These are phyloP conservation scores for Prinsepia uniflora DNA, from an alignment of 306 rosid species.

Conservation along the genomic window DNA sequence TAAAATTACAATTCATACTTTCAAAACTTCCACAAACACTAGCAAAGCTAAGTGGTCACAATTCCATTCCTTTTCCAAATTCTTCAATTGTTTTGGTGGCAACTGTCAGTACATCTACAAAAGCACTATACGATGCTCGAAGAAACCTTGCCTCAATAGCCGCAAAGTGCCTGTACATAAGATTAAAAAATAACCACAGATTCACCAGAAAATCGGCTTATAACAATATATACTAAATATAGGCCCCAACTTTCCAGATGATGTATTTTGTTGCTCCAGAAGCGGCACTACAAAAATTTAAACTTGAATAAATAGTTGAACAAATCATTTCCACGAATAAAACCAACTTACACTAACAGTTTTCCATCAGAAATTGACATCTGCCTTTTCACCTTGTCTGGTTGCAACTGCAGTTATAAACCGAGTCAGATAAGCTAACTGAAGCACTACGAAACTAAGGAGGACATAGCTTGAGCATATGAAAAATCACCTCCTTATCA, in stretches of 20 bases:
- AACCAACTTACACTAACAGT: conserved; percentile 61
- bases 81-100: conserved; percentile 86
- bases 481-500: conserved; percentile 69
- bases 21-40: neutral
- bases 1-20: conserved; percentile 12
- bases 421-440: conserved; percentile 16
- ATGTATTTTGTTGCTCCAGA: neutral
- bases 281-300: neutral
- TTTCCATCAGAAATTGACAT: conserved; percentile 64
- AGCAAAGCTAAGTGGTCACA: conserved; percentile 26
- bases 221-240: neutral
- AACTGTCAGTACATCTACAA: conserved; percentile 65
- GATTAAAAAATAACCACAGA: neutral
- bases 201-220: neutral
- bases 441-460: neutral
- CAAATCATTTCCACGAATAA: neutral
- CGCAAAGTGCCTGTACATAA: conserved; percentile 61
- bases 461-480: conserved; percentile 10
- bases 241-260: neutral
- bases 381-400: conserved; percentile 74
- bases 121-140: conserved; percentile 81
- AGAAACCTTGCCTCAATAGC: conserved; percentile 92
- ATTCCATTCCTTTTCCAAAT: conserved; percentile 57
- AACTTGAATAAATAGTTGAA: neutral
- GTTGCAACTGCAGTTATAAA: conserved; percentile 69